These are phyloP conservation scores for Podaxis mareebaensis DNA, from an alignment of 768 basidiomycete genomes.

Conservation along the genomic window DNA sequence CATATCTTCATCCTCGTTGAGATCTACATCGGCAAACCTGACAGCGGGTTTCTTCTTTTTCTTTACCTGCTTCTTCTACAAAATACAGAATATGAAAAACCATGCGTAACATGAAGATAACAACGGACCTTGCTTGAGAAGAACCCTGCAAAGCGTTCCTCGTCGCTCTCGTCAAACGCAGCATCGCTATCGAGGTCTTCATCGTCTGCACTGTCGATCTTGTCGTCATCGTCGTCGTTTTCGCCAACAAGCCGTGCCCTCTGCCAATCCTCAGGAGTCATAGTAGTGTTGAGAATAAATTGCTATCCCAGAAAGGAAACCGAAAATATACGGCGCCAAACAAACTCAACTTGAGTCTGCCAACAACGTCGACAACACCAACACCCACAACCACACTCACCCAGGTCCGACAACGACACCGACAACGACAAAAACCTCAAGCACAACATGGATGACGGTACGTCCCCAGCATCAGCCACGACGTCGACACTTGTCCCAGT, in stretches of 20 bases:
- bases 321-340: conserved; percentile 11
- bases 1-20: conserved; percentile 57
- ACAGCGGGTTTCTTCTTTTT: conserved; percentile 35
- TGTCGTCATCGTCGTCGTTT: conserved; percentile 50
- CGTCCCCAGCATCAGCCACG: conserved; percentile 79
- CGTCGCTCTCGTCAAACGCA: conserved; percentile 81
- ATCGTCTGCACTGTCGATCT: conserved; percentile 70
- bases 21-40: conserved; percentile 57
- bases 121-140: conserved; percentile 45
- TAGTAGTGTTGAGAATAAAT: background rate
- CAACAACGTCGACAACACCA: conserved; percentile 8
- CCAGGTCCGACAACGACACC: conserved; percentile 15
- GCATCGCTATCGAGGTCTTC: conserved; percentile 86
- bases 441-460: conserved; percentile 63
- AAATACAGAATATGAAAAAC: conserved; percentile 8
- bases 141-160: conserved; percentile 75
- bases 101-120: conserved; percentile 11
- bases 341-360: conserved; percentile 7
- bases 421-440: conserved; percentile 23
- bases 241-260: conserved; percentile 53
- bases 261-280: conserved; percentile 28
- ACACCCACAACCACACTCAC: conserved; percentile 3
- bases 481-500: conserved; percentile 56
- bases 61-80: conserved; percentile 27
- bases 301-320: conserved; percentile 12